phyloP scores from a whole-genome alignment of 495 filamentous ascomycete genomes.

The Lasiosphaeris hirsuta region DNA sequence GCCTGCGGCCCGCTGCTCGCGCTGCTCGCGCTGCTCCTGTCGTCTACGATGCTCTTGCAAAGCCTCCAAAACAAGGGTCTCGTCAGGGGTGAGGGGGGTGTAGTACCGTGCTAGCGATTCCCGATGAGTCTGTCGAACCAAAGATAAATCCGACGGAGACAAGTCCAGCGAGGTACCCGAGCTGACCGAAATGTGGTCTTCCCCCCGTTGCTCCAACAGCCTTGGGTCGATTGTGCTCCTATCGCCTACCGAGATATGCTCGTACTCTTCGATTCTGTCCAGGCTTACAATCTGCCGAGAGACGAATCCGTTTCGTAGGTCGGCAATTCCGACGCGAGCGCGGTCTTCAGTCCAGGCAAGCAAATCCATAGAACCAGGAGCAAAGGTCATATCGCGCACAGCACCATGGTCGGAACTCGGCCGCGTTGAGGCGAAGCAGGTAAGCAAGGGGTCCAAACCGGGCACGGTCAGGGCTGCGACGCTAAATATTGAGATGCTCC shows the following conservation, averaged over 20 bases:
- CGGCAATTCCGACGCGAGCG: conserved; percentile 77
- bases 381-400: conserved; percentile 86
- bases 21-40: conserved; percentile 28
- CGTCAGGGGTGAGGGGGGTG: conserved; percentile 42
- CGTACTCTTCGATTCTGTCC: conserved; percentile 56
- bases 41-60: conserved; percentile 46
- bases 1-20: conserved; percentile 9
- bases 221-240: conserved; percentile 49
- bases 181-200: conserved; percentile 20
- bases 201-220: conserved; percentile 38
- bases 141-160: not conserved
- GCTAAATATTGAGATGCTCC: conserved; percentile 52
- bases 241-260: conserved; percentile 43
- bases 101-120: conserved; percentile 31
- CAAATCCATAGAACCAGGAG: conserved; percentile 84
- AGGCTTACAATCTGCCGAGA: conserved; percentile 71
- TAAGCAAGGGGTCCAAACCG: conserved; percentile 39
- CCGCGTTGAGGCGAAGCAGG: conserved; percentile 54
- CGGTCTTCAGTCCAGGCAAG: conserved; percentile 91
- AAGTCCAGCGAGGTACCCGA: conserved; percentile 18
- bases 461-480: conserved; percentile 34
- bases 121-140: conserved; percentile 7
- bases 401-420: conserved; percentile 64
- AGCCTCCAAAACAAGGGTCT: conserved; percentile 47
- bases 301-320: conserved; percentile 72